Base-by-base conservation (phyloP, 306 rosid genomes). In the Parietaria judaica region DNA sequence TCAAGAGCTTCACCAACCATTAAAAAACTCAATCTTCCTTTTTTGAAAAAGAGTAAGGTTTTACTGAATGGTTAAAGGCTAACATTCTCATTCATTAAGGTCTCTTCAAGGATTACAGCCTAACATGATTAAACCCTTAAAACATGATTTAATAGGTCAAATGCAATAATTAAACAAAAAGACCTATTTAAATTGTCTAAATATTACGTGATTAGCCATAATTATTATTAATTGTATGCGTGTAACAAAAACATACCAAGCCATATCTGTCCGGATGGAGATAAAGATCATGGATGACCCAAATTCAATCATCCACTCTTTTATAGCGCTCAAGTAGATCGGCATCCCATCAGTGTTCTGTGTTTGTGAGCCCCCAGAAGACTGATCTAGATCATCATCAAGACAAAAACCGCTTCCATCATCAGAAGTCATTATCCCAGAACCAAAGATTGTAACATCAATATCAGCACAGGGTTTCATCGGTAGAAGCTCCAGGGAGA, bases 281-380 rank as follows among this genome's bases (percentile, higher is more conserved):
- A 88, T 80, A 67, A 83, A 86, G 70, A 92, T 54, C 88, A 92
- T 86, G 44, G 97, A 82, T 9, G 97, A 71, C 2, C 99, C 99
- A 74, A 83, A 86, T 73, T 92, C 99, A 67, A 92, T 84, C 95
- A 88, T 77, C 99, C 99, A 92, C 64, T 92, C 99, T 75, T 88
- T 92, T 66, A 92, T 88, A 14, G 90, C 86, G 76, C 95, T 92
- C 64, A 88, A 74, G 79, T 79, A 92, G 69, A 84, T 81, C 54
- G 99, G 97, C 44, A 92, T 86, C 58, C 99, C 99, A 79, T 84
- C 85, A n/a, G 68, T 37, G 68, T 37, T 72, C 58, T 82, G 78
- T 44, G 66, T 73, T 65, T 70, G 90, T 50, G 82, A 63, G 62
- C 79, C 69, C 50, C 49, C 81, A 63, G 85, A 82, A 59, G 94